phyloP scores from a whole-genome alignment of 1,284 basidiomycete species.

The Sporisorium iseilematis-ciliati region DNA sequence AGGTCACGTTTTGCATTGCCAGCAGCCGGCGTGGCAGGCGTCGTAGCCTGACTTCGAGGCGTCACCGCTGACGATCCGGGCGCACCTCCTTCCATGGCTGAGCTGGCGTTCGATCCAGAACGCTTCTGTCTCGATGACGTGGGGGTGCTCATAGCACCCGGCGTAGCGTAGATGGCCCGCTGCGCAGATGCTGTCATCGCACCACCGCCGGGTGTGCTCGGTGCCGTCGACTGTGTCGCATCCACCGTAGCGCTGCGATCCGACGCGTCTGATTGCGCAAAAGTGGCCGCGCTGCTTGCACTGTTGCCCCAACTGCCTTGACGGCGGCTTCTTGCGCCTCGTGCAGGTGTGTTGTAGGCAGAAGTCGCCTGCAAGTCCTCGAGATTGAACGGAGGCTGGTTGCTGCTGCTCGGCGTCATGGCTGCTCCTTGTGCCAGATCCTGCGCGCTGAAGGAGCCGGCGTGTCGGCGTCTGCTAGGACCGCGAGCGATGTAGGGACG shows the following conservation, averaged over 20 bases:
- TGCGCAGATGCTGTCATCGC: slow-evolving; percentile 1
- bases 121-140: slow-evolving; percentile 40
- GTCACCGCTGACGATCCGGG: slow-evolving; percentile 13
- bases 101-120: slow-evolving; percentile 40
- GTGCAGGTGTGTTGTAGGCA: slow-evolving; percentile 39
- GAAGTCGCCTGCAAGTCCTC: slow-evolving; percentile 43
- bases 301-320: slow-evolving; percentile 35
- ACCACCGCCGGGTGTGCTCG: slow-evolving; percentile 33
- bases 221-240: slow-evolving; percentile 19
- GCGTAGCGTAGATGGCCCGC: slow-evolving; percentile 15
- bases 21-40: slow-evolving; percentile 27
- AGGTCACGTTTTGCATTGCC: slow-evolving; percentile 8
- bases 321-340: slow-evolving; percentile 17
- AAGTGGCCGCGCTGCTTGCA: slow-evolving; percentile 33
- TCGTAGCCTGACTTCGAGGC: slow-evolving; percentile 31
- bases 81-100: slow-evolving; percentile 14
- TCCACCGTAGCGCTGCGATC: slow-evolving; percentile 25
- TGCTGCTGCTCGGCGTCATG: slow-evolving; percentile 44
- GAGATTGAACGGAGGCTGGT: slow-evolving; percentile 46
- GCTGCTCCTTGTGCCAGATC: slow-evolving; percentile 60
- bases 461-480: slow-evolving; percentile 51
- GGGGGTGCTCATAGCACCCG: slow-evolving; percentile 36
- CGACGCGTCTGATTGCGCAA: slow-evolving; percentile 32
- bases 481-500: slow-evolving; percentile 36
- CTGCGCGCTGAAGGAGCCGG: slow-evolving; percentile 64